Evolutionary conservation across 192 early-diverging fungal species (phyloP), one percentile per base, ranked within the genome.

Genomic region (Coemansia umbellata): DNA sequence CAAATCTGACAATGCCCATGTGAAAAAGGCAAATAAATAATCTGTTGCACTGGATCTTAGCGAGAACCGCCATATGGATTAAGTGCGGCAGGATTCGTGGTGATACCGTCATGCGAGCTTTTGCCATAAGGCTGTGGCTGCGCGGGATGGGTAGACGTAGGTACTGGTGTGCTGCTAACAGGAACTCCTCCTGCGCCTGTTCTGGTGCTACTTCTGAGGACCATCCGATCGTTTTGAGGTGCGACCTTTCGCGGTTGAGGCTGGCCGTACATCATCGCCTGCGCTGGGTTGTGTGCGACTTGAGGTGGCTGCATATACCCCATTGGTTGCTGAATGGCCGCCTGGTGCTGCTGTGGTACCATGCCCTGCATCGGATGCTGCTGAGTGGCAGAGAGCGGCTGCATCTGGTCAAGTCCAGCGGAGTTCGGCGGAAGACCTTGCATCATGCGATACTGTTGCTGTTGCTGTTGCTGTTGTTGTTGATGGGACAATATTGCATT

Each of bases 391-490:
- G 47, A 52, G 17, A 60, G 45, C 47, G 64, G 61, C 44, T 60
- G 66, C 57, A 75, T 75, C 15, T 58, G 56, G 37, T 28, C 44
- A 2, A 31, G 31, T 7, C 43, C 64, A 22, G 66, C 56, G 27
- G 57, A 60, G 39, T 60, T 60, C 19, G 44, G 72, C 31, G 63
- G 64, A 48, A 75, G 47, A 15, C 66, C 66, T 50, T 75, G 72
- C 66, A 60, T 59, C 47, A 55, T 44, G 39, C 61, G 72, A 56
- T 68, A 64, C 72, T 75, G 72, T 57, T 75, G 71, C 28, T 59
- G 40, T 45, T 45, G 41, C 21, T 45, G 43, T 13, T 45, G 71
- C 28, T 59, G 40, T 45, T 45, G 41, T 23, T 45, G 43, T 13
- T 45, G 43, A 15, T 45, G 43, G 10, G 43, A 26, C 43, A 45